A percentile compares a stretch with the other conserved stretches of the same genome.
Conservation (phyloP, 495 filamentous ascomycete species). For the Baudoinia panamericana region DNA sequence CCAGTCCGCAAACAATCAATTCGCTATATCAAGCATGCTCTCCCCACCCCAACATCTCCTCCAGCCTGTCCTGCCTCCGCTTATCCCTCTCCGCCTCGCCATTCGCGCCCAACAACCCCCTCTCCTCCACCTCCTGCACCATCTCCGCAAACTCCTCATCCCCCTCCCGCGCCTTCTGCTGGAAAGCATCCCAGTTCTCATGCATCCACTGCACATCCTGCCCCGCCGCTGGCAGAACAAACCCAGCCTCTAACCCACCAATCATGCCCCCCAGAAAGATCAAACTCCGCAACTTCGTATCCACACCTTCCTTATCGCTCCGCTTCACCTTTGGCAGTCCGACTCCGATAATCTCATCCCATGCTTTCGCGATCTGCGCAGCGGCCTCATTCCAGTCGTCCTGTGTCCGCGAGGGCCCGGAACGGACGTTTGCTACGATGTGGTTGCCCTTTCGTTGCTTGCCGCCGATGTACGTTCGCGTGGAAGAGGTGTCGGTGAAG, state of each 20-base stretch:
- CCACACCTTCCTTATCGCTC: constrained; percentile 4
- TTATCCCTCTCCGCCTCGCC: constrained; percentile 6
- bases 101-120: constrained; percentile 13
- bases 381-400: constrained; percentile 13
- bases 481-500: constrained; percentile 14
- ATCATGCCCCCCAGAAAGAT: constrained; percentile 22
- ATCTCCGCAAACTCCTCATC: constrained; percentile 20
- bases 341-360: constrained; percentile 12
- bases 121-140: constrained; percentile 18
- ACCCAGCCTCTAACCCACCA: constrained; percentile 20
- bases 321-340: constrained; percentile 11
- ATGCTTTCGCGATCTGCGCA: constrained; percentile 7
- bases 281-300: constrained; percentile 17
- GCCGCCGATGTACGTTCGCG: constrained; percentile 4
- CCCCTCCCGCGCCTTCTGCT: constrained; percentile 17
- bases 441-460: constrained; percentile 14
- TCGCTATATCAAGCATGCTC: constrained; percentile 3
- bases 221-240: constrained; percentile 20
- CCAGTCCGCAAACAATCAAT: too few relatives aligned
- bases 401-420: constrained; percentile 17
- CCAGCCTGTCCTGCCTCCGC: constrained; percentile 11
- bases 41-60: constrained; percentile 12
- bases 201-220: constrained; percentile 23
- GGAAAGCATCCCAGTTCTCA: constrained; percentile 19
- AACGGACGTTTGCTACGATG: constrained; percentile 21